Base-by-base conservation (phyloP, 305 asterid genomes). In the Fraxinus sp. region DNA sequence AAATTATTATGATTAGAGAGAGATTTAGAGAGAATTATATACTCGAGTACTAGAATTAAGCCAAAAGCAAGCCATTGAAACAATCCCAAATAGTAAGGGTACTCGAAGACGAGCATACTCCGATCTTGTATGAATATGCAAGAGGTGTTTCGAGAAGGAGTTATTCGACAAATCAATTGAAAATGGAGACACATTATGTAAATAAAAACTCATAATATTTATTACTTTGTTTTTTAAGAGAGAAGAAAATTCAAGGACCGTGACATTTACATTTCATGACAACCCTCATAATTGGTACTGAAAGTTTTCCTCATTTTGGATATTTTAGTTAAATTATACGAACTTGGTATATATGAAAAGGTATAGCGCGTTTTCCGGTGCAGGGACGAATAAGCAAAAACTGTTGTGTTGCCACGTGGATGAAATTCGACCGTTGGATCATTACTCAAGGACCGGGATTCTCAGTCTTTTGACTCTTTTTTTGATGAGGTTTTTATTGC, bases 381-480 rank as follows among this genome's bases (percentile, higher is more conserved):
- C 77, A 76, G 79, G 91, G 92, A 85, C 90, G 86, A 85, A 77
- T 77, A 87, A 83, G 87, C 86, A 87, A 86, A 88, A 89, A 89
- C 90, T 85, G 90, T 70, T 73, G 78, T 74, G 0, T 0, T 7
- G 68, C 84, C 93, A 91, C 95, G 94, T 93, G 93, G 90, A 1
- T 0, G 0, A 0, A 4, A 11, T 0, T 0, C 0, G 0, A 0
- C 83, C 88, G 81, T 90, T 13, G 0, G 93, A 91, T 89, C 3
- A 81, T 0, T 86, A 83, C 85, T 86, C 89, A 86, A 91, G 64
- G 90, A 92, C 77, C 57, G 36, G 82, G 43, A 26, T 26, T 90
- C 87, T 88, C 79, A 14, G 77, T 26, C 28, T 26, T 26, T 26
- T 26, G 28, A 26, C 28, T 26, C 55, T 43, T 68, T 78, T 68